Evolutionary conservation across 257 asterid species (phyloP).

Genomic region (Cruciata laevipes): DNA sequence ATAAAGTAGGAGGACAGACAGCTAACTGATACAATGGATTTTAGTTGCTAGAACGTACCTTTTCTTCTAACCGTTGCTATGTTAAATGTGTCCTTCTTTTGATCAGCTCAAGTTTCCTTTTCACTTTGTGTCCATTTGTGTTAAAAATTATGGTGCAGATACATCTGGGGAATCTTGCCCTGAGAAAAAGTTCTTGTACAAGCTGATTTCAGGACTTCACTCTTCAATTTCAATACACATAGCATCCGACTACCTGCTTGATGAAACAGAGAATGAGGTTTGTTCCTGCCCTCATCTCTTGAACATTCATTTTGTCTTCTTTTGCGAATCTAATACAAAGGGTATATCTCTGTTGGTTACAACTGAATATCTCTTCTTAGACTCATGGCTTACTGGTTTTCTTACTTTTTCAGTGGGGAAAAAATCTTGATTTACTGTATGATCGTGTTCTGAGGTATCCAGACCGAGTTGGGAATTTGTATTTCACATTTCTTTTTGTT

Average conservation of each 20-base stretch:
- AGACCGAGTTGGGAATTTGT: constrained; percentile 80
- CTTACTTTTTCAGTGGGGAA: constrained; percentile 74
- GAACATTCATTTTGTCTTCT: neutral
- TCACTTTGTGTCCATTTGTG: neutral
- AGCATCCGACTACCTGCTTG: constrained; percentile 76
- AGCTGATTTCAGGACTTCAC: constrained; percentile 90
- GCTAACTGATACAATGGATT: neutral
- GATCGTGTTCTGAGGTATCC: constrained; percentile 85
- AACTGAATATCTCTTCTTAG: neutral
- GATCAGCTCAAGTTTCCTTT: neutral
- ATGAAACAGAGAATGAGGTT: constrained; percentile 67
- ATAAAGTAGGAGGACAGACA: neutral
- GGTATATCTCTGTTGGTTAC: neutral
- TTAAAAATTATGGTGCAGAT: constrained; percentile 41
- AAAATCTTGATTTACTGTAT: constrained; percentile 60
- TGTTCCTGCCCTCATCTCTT: constrained; percentile 9
- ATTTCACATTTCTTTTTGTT: constrained; percentile 89
- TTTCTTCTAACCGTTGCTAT: neutral
- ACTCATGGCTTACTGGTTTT: constrained; percentile 18
- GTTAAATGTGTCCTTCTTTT: neutral
- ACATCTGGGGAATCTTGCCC: constrained; percentile 73
- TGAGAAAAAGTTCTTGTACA: constrained; percentile 75
- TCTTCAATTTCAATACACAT: constrained; percentile 87
- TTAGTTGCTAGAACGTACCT: neutral
- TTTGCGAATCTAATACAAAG: neutral